Percentiles rank a stretch among this genome's conserved stretches.
These are phyloP conservation scores for Cladophialophora immunda DNA, from an alignment of 2,329 filamentous ascomycete species.

Conservation along the genomic window DNA sequence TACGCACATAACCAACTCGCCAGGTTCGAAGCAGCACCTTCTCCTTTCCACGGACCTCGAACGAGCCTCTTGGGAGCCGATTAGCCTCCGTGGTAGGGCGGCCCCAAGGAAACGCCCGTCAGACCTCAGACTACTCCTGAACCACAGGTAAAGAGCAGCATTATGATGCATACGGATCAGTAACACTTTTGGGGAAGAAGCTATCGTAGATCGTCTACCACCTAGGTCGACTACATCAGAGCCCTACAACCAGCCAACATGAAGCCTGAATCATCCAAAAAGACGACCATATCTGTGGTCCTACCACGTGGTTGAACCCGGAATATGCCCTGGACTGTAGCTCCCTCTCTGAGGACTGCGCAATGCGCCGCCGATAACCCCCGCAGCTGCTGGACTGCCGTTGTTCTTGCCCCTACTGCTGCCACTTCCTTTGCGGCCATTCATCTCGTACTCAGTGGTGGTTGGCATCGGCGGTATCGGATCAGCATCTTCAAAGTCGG, in stretches of 20 bases:
- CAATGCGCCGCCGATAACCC: constrained; percentile 34
- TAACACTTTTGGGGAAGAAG: constrained; percentile 8
- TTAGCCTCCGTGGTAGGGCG: too few relatives aligned
- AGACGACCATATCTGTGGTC: background rate
- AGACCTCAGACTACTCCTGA: background rate
- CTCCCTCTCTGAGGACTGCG: constrained; percentile 39
- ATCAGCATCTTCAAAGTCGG: constrained; percentile 42
- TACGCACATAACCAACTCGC: too few relatives aligned
- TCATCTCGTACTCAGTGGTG: constrained; percentile 37
- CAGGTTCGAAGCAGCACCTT: background rate
- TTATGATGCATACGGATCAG: background rate
- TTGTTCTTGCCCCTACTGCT: constrained; percentile 42
- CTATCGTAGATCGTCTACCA: constrained; percentile 9
- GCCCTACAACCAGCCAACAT: background rate
- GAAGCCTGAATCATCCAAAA: background rate
- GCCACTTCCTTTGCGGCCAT: constrained; percentile 41
- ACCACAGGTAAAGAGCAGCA: background rate
- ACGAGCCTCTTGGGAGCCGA: background rate
- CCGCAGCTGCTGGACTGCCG: constrained; percentile 40
- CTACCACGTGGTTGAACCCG: constrained; percentile 32
- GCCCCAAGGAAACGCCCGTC: background rate
- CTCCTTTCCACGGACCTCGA: background rate
- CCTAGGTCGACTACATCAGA: constrained; percentile 6
- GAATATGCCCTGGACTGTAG: constrained; percentile 41
- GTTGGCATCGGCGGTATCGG: constrained; percentile 41